Percentiles rank a stretch among this genome's conserved stretches.
Evolutionary conservation across 2,329 filamentous ascomycete genomes (phyloP).

Genomic region (Fusarium heterosporum): DNA sequence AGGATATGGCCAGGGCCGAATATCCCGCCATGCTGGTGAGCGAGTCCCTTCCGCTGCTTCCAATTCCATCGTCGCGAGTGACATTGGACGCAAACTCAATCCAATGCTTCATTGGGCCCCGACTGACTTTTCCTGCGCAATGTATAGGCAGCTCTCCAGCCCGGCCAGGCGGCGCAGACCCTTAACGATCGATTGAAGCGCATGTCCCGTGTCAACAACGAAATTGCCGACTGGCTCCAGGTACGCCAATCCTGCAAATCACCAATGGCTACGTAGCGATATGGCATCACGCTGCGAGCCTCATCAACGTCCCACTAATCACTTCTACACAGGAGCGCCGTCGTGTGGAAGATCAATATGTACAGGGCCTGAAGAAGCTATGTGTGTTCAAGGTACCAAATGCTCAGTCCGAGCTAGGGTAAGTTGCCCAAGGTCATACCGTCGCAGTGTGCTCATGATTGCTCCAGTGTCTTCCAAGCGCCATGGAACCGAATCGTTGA

Average conservation of each 20-base stretch:
- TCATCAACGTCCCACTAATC: conserved; percentile 17
- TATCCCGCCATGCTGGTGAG: conserved; percentile 96
- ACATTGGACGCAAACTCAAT: background rate
- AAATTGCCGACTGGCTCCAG: conserved; percentile 97
- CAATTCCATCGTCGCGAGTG: conserved; percentile 4
- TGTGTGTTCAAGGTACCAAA: conserved; percentile 79
- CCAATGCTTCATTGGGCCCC: background rate
- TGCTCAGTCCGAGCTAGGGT: conserved; percentile 87
- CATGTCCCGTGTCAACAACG: conserved; percentile 85
- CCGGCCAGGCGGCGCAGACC: conserved; percentile 81
- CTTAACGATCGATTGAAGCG: conserved; percentile 89
- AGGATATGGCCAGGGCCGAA: conserved; percentile 84
- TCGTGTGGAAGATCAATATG: conserved; percentile 91
- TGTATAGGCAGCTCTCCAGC: conserved; percentile 80
- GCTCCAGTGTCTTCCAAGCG: conserved; percentile 82
- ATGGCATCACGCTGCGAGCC: background rate
- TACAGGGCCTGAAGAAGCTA: conserved; percentile 83
- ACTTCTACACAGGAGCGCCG: conserved; percentile 79
- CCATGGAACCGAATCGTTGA: conserved; percentile 91
- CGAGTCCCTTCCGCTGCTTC: conserved; percentile 33
- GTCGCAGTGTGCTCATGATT: conserved; percentile 32
- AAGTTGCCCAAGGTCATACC: conserved; percentile 52
- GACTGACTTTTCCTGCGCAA: conserved; percentile 37
- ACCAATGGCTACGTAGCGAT: conserved; percentile 20
- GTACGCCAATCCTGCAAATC: conserved; percentile 62